Evolutionary conservation across 306 rosid species (phyloP), one percentile per base, ranked within the genome.

Genomic region (Carpinus fangiana): DNA sequence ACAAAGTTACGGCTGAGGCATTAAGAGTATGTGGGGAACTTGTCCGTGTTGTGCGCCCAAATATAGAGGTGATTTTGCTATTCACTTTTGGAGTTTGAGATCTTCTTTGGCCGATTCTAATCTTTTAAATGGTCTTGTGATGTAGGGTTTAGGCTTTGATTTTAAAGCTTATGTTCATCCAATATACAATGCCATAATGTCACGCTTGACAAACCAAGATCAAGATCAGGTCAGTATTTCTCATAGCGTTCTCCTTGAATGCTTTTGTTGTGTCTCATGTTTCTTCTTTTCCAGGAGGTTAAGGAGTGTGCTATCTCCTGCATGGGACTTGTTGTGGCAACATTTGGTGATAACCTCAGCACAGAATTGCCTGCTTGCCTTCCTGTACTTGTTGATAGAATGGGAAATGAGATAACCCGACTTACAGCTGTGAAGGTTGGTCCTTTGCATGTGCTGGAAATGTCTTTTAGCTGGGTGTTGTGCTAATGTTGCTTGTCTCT

Each of bases 1-100:
- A 96, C 86, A 96, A 96, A 90, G 99, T 96, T 81, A 93, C 99
- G 31, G 99, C 99, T 60, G 99, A 96, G 87, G 99, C 99, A 48
- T 87, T 96, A 76, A 90, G 98, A 83, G 99, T 93, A 61, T 96
- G 99, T 73, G 99, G 98, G 78, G 96, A 91, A 80, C 98, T 96
- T 52, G 97, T 96, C 52, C 91, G 92, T 69, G 97, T 96, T 76
- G 93, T 96, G 78, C 94, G 99, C 52, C 98, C 99, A 48, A 79
- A 85, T 76, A 86, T 86, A 87, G 92, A 91, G 95, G 99, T 96
- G 71, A 34, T 85, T 85, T 41, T 79, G 9, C 46, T n/a, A 60
- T 57, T 72, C 77, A 62, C 73, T 72, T 48, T 84, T 62, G 54
- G 31, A 46, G 46, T 66, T 75, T 48, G 59, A 51, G 73, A 78